Percentiles rank a stretch among this genome's conserved stretches.
Conservation (phyloP, 129 eudicot genomes). For the Centaurea solstitialis region DNA sequence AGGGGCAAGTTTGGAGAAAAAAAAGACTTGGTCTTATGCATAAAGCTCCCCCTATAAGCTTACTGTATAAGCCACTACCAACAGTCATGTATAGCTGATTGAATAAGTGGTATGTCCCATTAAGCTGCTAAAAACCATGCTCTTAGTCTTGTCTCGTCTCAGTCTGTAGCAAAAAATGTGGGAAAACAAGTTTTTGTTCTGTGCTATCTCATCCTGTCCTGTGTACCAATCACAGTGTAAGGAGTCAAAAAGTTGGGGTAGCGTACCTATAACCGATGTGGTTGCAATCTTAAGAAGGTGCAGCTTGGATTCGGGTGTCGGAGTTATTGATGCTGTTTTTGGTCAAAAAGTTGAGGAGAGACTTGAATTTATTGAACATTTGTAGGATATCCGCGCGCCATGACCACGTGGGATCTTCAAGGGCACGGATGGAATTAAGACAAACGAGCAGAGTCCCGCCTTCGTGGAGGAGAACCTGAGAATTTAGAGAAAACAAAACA, state of each 20-base stretch:
- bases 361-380: constrained; percentile 37
- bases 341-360: constrained; percentile 30
- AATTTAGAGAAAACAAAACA: background rate
- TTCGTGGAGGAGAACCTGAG: constrained; percentile 89
- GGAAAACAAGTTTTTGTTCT: background rate
- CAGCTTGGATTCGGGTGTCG: constrained; percentile 48
- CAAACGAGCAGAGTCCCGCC: constrained; percentile 98
- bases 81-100: no score
- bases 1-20: no score
- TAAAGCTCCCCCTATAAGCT: no score
- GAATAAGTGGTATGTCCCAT: no score
- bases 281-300: constrained; percentile 46
- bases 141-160: no score
- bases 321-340: constrained; percentile 6
- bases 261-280: constrained; percentile 23
- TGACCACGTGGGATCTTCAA: constrained; percentile 84
- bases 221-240: background rate
- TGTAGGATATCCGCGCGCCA: constrained; percentile 67
- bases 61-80: no score
- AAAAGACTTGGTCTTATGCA: no score
- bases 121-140: no score
- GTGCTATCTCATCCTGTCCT: background rate
- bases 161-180: background rate
- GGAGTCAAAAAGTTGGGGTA: background rate
- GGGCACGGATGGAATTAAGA: constrained; percentile 88